These are phyloP conservation scores for Claviceps sorghi DNA, from an alignment of 2,329 filamentous ascomycete genomes.

Conservation along the genomic window DNA sequence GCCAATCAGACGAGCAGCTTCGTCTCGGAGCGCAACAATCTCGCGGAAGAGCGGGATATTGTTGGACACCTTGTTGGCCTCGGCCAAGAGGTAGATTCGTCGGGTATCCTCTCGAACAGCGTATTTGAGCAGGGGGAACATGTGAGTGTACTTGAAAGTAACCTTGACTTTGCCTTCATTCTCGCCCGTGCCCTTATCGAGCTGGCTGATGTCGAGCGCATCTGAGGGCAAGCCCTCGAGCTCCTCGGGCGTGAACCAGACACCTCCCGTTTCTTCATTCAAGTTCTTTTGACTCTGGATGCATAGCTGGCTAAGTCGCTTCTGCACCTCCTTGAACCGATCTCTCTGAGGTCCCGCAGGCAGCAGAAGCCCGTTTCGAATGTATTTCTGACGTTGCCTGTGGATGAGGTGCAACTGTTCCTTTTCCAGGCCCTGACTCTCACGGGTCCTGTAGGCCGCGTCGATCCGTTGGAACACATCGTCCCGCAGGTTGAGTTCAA, in stretches of 20 bases:
- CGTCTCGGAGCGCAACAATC: constrained; percentile 59
- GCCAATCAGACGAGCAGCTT: constrained; percentile 61
- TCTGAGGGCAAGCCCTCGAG: constrained; percentile 63
- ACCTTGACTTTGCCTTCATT: constrained; percentile 62
- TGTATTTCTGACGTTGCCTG: constrained; percentile 64
- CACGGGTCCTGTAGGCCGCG: constrained; percentile 36
- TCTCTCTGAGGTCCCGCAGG: constrained; percentile 56
- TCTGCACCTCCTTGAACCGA: constrained; percentile 77
- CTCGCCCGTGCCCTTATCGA: constrained; percentile 58
- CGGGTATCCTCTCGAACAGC: constrained; percentile 55
- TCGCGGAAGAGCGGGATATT: constrained; percentile 65
- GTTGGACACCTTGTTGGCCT: constrained; percentile 37
- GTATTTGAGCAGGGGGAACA: constrained; percentile 67
- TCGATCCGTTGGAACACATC: constrained; percentile 59
- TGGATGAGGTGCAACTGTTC: constrained; percentile 61
- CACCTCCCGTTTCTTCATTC: constrained; percentile 67
- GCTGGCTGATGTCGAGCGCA: constrained; percentile 43
- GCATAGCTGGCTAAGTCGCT: constrained; percentile 56
- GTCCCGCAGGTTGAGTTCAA: constrained; percentile 69
- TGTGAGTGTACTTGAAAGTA: constrained; percentile 71
- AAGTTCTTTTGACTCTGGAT: constrained; percentile 68
- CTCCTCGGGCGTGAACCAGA: constrained; percentile 64
- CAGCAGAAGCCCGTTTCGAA: constrained; percentile 60
- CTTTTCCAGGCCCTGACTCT: constrained; percentile 43
- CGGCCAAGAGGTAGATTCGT: constrained; percentile 25